Evolutionary conservation across 2,329 filamentous ascomycete genomes (phyloP).

Genomic region (Penicillium vulpinum): DNA sequence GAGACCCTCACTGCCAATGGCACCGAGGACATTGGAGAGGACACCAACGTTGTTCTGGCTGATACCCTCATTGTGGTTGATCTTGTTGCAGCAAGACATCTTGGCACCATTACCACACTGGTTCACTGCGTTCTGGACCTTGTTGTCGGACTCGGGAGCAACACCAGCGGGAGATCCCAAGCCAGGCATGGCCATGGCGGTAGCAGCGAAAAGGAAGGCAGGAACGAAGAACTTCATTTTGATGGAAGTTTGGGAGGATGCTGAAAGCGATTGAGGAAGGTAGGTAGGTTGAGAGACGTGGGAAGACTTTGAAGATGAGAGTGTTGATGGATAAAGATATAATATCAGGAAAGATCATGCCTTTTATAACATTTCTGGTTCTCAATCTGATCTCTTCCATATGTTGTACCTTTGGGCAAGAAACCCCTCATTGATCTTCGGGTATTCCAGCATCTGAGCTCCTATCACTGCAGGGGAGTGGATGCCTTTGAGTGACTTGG

Average conservation of each 20-base stretch:
- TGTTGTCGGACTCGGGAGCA: neutral
- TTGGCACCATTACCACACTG: conserved; percentile 27
- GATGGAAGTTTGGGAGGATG: neutral
- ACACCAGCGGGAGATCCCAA: conserved; percentile 1
- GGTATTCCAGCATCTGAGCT: neutral
- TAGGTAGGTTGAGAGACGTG: neutral
- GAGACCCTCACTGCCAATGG: conserved; percentile 27
- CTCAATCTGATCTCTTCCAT: neutral
- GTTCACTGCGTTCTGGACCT: conserved; percentile 21
- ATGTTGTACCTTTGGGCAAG: neutral
- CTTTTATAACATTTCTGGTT: conserved; percentile 22
- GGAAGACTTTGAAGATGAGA: conserved; percentile 1
- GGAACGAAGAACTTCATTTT: conserved; percentile 33
- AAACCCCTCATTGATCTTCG: neutral
- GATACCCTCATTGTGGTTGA: conserved; percentile 24
- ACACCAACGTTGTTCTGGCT: conserved; percentile 23
- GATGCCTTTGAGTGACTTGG: conserved; percentile 2
- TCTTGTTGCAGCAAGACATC: conserved; percentile 34
- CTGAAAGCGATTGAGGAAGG: neutral
- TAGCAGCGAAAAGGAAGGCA: conserved; percentile 26
- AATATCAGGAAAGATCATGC: neutral
- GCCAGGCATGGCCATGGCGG: conserved; percentile 24
- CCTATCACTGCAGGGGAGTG: neutral
- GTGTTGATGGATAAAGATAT: conserved; percentile 8
- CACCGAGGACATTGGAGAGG: conserved; percentile 28